phyloP scores from a whole-genome alignment of 306 rosid species.

The Sicyos edulis region DNA sequence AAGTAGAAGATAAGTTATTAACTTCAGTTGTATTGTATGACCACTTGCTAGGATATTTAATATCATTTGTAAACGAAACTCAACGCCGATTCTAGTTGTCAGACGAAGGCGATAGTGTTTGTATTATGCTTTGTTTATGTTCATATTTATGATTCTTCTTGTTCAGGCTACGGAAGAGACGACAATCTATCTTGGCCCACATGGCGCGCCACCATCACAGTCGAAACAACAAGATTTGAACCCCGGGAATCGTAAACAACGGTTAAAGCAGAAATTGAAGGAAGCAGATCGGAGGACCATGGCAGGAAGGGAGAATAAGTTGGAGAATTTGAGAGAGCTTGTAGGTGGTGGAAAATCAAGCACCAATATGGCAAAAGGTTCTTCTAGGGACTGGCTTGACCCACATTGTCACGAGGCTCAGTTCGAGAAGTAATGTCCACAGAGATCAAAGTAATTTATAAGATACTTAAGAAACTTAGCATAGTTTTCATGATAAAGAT shows the following conservation, averaged over 20 bases:
- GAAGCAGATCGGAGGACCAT: conserved; percentile 76
- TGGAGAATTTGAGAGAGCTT: conserved; percentile 81
- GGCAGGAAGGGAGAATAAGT: conserved; percentile 74
- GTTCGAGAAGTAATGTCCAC: conserved; percentile 60
- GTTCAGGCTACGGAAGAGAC: conserved; percentile 62
- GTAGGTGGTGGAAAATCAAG: conserved; percentile 61
- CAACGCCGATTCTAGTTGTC: no score
- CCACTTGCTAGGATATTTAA: no score
- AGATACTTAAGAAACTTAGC: conserved; percentile 3
- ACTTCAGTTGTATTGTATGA: no score
- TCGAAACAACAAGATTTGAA: conserved; percentile 66
- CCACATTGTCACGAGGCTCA: conserved; percentile 89
- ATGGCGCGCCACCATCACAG: conserved; percentile 83
- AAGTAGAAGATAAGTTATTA: background rate
- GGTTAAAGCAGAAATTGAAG: conserved; percentile 75
- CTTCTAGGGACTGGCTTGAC: conserved; percentile 84
- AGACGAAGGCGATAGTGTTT: no score
- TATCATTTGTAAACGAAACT: no score
- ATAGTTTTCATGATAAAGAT: conserved; percentile 11
- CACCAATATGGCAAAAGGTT: conserved; percentile 40
- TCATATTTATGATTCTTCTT: background rate
- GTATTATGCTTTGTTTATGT: background rate
- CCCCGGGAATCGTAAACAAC: conserved; percentile 59
- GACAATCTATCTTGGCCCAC: conserved; percentile 84
- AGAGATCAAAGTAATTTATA: conserved; percentile 23